These are phyloP conservation scores for Asterochloris erici DNA, from an alignment of 139 green algal species.

Conservation along the genomic window DNA sequence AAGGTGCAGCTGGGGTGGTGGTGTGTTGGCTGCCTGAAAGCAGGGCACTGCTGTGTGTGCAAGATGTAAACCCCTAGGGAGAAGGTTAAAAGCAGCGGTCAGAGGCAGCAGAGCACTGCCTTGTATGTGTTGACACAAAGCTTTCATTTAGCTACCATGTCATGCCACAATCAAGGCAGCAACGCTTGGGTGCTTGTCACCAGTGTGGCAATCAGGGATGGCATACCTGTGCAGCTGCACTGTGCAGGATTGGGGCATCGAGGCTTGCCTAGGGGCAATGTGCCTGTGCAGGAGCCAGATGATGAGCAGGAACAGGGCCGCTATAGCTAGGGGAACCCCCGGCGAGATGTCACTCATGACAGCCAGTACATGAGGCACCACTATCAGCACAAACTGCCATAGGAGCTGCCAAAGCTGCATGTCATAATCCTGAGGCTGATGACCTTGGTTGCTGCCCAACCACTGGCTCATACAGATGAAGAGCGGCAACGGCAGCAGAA, in stretches of 20 bases:
- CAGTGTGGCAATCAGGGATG: no score
- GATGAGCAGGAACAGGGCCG: neutral
- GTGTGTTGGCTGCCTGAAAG: neutral
- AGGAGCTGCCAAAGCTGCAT: neutral
- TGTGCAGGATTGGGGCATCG: neutral
- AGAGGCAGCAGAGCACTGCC: neutral
- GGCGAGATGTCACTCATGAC: neutral
- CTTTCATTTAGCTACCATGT: no score
- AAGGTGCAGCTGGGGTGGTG: neutral
- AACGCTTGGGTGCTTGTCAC: no score
- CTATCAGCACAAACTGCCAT: neutral
- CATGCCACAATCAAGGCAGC: no score
- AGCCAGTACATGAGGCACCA: constrained; percentile 1
- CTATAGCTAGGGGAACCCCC: neutral
- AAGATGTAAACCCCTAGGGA: neutral
- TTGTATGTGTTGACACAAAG: neutral
- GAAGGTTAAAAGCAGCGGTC: neutral
- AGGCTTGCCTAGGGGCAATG: neutral
- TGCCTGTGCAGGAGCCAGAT: neutral
- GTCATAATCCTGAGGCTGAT: no score
- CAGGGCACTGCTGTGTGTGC: neutral
- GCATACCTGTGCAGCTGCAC: no score
- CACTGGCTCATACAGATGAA: no score
- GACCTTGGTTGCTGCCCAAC: neutral
- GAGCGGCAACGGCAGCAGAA: neutral